A percentile compares a stretch with the other conserved stretches of the same genome.
Conservation (phyloP, 2,329 filamentous ascomycete species). For the Colletotrichum sp. region DNA sequence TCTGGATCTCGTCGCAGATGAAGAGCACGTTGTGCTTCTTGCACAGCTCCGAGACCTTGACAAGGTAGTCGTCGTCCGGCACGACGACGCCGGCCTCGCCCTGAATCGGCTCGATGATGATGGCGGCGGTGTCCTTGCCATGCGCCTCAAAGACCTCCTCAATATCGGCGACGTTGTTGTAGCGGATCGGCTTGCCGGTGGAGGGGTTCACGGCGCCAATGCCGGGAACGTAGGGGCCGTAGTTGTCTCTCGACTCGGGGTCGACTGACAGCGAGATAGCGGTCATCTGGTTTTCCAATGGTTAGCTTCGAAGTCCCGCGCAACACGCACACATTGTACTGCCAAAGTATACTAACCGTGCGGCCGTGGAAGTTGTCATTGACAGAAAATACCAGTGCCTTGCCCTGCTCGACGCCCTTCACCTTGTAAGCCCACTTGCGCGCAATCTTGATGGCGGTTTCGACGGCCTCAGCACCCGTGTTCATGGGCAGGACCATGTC, state of each 20-base stretch:
- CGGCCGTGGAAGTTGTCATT: constrained; percentile 96
- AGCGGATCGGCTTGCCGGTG: constrained; percentile 78
- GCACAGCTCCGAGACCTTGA: constrained; percentile 81
- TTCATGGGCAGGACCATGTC: constrained; percentile 99
- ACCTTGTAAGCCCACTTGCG: constrained; percentile 98
- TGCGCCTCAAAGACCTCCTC: constrained; percentile 80
- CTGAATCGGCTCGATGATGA: constrained; percentile 96
- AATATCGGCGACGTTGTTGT: constrained; percentile 84
- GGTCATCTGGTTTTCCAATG: constrained; percentile 62
- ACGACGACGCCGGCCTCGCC: constrained; percentile 97
- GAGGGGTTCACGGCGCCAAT: constrained; percentile 79
- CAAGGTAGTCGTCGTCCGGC: constrained; percentile 87
- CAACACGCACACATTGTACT: background rate
- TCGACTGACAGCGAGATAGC: constrained; percentile 96
- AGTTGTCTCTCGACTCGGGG: constrained; percentile 94
- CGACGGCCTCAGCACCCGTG: constrained; percentile 93
- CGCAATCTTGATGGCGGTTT: constrained; percentile 95
- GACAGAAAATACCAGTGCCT: constrained; percentile 85
- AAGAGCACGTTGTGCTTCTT: constrained; percentile 94
- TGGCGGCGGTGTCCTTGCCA: constrained; percentile 85
- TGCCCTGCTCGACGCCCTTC: constrained; percentile 84
- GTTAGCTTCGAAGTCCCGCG: background rate
- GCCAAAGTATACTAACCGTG: constrained; percentile 66
- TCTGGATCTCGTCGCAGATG: constrained; percentile 99
- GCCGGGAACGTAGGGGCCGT: constrained; percentile 92